Base-by-base conservation (phyloP, 2,329 filamentous ascomycete genomes). In the Tothia fuscella region DNA sequence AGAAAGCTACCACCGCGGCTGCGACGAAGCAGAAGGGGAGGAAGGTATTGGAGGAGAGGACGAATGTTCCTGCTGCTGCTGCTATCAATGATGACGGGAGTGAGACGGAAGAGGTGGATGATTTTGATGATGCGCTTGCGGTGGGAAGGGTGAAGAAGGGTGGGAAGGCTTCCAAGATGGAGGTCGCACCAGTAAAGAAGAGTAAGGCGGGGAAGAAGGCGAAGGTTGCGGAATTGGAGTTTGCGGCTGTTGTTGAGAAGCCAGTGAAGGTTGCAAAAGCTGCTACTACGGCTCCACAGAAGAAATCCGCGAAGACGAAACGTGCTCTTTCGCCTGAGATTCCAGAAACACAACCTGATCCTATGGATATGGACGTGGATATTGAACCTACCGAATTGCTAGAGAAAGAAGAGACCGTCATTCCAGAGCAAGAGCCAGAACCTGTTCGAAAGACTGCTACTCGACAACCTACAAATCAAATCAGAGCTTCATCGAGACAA, bases 301-400 rank as follows among this genome's bases (percentile, higher is more conserved):
- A 20, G 16, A 43, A 54, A 54, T 30, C 53, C 52, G 33, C 22
- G 47, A 5, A 52, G 51, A 34, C 42, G n/a, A 21, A 17, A 9
- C 38, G 35, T 16, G 33, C 26, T 28, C n/a, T n/a, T n/a, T n/a
- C n/a, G n/a, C n/a, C 25, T 46, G 20, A 31, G 10, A 66, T 68
- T 19, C 63, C 64, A 2, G 67, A 70, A 52, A 68, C 65, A 28
- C 66, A 70, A 41, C 55, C 50, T 16, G 63, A 68, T 32, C 52
- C 55, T 0, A 61, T 63, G 54, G 60, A 64, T 6, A 45, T 50
- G 6, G 59, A 61, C 41, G 17, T 22, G 16, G 56, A 64, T 10
- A 54, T 57, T 33, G 47, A 55, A 31, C 54, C 53, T 12, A 55
- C 55, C 31, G 63, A 65, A 42, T 42, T 62, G 2, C 52, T 56